Conservation (phyloP, 768 basidiomycete species). For the Termitomyces sp. region DNA sequence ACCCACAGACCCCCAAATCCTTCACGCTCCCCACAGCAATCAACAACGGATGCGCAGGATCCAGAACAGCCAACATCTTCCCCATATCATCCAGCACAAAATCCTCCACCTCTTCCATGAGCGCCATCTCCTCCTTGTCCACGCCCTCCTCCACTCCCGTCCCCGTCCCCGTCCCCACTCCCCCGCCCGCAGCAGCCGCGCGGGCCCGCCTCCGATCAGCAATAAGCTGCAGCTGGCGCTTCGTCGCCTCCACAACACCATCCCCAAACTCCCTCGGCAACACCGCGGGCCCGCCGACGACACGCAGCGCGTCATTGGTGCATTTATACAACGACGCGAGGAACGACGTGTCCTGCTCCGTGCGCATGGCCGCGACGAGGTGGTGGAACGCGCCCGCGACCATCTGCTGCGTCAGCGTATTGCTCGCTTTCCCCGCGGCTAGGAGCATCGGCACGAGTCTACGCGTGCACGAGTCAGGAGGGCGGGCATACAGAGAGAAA, state of each 20-base stretch:
- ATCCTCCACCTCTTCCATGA: no score
- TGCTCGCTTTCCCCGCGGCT: background rate
- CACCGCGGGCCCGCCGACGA: conserved; percentile 49
- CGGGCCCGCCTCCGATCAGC: conserved; percentile 66
- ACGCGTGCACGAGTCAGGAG: background rate
- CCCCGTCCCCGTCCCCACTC: background rate
- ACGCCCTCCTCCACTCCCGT: conserved; percentile 12
- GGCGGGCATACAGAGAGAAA: background rate
- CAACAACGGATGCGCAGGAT: background rate
- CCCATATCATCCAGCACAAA: no score
- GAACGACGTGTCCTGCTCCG: background rate
- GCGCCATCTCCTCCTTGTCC: conserved; percentile 45
- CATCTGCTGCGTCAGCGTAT: background rate
- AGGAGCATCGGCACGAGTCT: background rate
- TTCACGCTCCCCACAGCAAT: background rate
- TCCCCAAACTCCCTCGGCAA: conserved; percentile 50
- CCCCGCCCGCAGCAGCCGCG: conserved; percentile 16
- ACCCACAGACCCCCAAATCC: background rate
- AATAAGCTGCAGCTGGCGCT: conserved; percentile 61
- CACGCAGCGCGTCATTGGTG: conserved; percentile 9
- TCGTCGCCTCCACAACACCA: conserved; percentile 62
- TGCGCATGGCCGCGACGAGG: background rate
- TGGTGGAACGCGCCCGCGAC: background rate
- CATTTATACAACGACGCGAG: background rate
- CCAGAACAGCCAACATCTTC: background rate